These are phyloP conservation scores for Ceratobasidium sp. DNA, from an alignment of 1,284 basidiomycete genomes.

Conservation along the genomic window DNA sequence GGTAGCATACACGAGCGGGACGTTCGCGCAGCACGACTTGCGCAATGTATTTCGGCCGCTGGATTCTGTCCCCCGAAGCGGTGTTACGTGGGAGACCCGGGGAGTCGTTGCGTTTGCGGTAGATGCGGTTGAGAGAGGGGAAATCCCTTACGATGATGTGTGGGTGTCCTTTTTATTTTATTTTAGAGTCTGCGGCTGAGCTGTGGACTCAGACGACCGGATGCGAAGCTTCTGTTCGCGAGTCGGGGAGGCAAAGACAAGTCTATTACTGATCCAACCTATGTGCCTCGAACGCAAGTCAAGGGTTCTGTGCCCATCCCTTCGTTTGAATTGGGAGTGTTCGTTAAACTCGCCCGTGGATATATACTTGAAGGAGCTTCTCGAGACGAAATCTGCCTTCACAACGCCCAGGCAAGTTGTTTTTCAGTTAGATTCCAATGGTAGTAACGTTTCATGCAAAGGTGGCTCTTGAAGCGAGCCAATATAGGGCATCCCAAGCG, in stretches of 20 bases:
- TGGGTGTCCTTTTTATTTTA: conserved; percentile 57
- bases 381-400: conserved; percentile 60
- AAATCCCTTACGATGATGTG: conserved; percentile 88
- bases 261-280: conserved; percentile 54
- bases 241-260: conserved; percentile 54
- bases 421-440: background rate
- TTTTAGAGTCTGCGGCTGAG: conserved; percentile 17
- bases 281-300: conserved; percentile 50
- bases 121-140: conserved; percentile 68
- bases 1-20: conserved; percentile 79
- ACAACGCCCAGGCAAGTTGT: conserved; percentile 54
- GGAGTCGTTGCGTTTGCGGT: conserved; percentile 78
- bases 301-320: conserved; percentile 42
- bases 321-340: conserved; percentile 61
- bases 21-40: conserved; percentile 83
- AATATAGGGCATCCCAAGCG: conserved; percentile 70
- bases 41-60: conserved; percentile 67
- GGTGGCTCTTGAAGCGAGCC: conserved; percentile 60
- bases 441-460: background rate
- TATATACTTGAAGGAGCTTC: conserved; percentile 72
- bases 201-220: conserved; percentile 60
- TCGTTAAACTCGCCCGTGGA: conserved; percentile 71
- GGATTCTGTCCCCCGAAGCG: conserved; percentile 73
- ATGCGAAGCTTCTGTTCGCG: conserved; percentile 57
- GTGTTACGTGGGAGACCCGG: conserved; percentile 74